Percentiles rank a stretch among this genome's conserved stretches.
Evolutionary conservation across 495 filamentous ascomycete genomes (phyloP).

Genomic region (Talaromyces thailandensis): DNA sequence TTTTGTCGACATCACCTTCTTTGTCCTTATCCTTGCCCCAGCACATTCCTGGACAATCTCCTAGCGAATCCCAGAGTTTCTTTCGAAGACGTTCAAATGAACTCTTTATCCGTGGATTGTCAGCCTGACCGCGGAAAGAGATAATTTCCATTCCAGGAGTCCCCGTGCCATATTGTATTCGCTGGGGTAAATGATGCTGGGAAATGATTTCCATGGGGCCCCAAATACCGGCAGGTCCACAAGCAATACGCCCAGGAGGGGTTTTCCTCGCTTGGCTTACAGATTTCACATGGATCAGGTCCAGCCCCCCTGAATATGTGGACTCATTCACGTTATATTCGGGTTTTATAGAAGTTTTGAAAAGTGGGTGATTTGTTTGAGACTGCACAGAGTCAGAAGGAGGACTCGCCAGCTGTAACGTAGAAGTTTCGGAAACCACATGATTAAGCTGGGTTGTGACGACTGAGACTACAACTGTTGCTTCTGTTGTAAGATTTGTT

Average conservation of each 20-base stretch:
- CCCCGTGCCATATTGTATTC: not conserved
- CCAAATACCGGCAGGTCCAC: not conserved
- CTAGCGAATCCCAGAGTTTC: constrained; percentile 1
- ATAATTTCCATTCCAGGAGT: not conserved
- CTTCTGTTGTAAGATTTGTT: not conserved
- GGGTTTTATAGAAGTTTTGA: constrained; percentile 4
- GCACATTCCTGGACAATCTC: not conserved
- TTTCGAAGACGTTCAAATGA: not conserved
- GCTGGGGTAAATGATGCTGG: not conserved
- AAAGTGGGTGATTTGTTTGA: constrained; percentile 7
- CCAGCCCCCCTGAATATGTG: not conserved
- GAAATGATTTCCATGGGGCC: constrained; percentile 1
- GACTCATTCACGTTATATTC: constrained; percentile 5
- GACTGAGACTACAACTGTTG: not conserved
- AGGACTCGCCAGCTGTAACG: not conserved
- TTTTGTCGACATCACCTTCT: not conserved
- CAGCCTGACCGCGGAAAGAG: not conserved
- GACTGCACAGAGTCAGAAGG: constrained; percentile 3
- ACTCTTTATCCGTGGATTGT: not conserved
- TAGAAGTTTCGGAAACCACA: not conserved
- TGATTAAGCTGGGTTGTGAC: not conserved
- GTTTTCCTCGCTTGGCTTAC: not conserved
- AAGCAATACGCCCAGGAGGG: not conserved
- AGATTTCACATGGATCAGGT: constrained; percentile 7
- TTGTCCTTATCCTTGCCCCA: not conserved